Evolutionary conservation across 768 basidiomycete genomes (phyloP).

Genomic region (Cyclocybe cylindracea): DNA sequence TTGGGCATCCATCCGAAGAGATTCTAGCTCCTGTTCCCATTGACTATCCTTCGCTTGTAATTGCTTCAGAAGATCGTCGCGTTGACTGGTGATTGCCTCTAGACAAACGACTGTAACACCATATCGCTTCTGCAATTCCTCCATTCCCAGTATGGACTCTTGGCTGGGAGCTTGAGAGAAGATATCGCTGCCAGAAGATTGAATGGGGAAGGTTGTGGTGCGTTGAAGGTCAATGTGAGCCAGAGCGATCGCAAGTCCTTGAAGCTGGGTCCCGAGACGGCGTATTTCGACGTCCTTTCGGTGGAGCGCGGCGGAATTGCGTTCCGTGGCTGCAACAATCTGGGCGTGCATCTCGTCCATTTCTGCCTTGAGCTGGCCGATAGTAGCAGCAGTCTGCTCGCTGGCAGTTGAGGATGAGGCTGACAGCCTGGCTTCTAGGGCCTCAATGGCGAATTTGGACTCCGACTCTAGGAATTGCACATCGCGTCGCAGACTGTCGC

Average conservation of each 20-base stretch:
- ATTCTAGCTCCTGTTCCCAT: conserved; percentile 31
- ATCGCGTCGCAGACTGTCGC: conserved; percentile 61
- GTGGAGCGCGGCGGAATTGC: conserved; percentile 17
- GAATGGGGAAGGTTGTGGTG: too few relatives aligned
- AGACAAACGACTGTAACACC: conserved; percentile 33
- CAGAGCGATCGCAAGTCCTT: conserved; percentile 17
- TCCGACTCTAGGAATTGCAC: conserved; percentile 72
- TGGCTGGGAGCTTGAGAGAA: too few relatives aligned
- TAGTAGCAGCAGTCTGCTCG: conserved; percentile 20
- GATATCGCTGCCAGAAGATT: not conserved
- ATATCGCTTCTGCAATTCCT: conserved; percentile 33
- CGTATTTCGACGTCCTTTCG: conserved; percentile 30
- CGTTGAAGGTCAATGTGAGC: not conserved
- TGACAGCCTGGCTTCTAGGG: conserved; percentile 52
- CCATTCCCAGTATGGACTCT: conserved; percentile 20
- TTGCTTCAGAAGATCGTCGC: conserved; percentile 36
- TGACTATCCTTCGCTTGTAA: conserved; percentile 32
- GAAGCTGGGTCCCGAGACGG: conserved; percentile 26
- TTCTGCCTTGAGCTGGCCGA: conserved; percentile 28
- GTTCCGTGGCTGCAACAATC: conserved; percentile 12
- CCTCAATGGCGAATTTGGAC: conserved; percentile 62
- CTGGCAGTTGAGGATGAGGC: conserved; percentile 22
- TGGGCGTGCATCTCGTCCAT: conserved; percentile 27
- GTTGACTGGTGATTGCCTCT: conserved; percentile 35
- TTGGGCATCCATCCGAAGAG: conserved; percentile 33